Conservation (phyloP, 2,329 filamentous ascomycete genomes). For the Colletotrichum australisinense region DNA sequence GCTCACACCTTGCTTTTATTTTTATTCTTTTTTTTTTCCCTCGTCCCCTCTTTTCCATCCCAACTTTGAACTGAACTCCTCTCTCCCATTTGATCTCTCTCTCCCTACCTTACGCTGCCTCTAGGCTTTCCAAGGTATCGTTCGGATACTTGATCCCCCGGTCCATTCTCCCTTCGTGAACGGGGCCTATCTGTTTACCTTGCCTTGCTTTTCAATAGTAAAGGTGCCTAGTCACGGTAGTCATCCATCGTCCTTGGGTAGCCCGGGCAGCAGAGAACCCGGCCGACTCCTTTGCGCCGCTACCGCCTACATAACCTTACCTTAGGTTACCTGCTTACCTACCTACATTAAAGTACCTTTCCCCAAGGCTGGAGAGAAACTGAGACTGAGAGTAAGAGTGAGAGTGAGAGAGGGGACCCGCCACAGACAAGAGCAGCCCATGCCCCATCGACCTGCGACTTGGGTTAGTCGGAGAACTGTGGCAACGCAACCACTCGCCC, state of each 20-base stretch:
- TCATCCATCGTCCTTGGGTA: neutral
- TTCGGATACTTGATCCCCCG: constrained; percentile 7
- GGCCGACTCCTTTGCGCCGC: neutral
- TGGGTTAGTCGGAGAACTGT: constrained; percentile 22
- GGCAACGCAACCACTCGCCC: constrained; percentile 15
- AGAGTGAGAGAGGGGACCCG: constrained; percentile 10
- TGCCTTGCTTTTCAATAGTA: neutral
- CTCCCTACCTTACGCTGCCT: constrained; percentile 13
- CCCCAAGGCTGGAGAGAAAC: neutral
- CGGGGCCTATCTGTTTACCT: neutral
- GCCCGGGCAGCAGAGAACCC: no score
- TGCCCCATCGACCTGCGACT: constrained; percentile 32
- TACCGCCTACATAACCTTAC: neutral
- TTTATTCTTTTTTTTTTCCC: neutral
- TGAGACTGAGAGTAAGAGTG: neutral
- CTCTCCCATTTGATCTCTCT: neutral
- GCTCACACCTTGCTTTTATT: neutral
- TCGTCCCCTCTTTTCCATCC: constrained; percentile 13
- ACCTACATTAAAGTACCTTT: neutral
- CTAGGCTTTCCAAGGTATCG: neutral
- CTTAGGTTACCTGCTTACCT: neutral
- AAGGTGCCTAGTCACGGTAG: neutral
- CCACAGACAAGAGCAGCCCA: constrained; percentile 23
- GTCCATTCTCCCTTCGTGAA: neutral
- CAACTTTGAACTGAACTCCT: constrained; percentile 3